Percentiles rank a stretch among this genome's conserved stretches.
phyloP scores from a whole-genome alignment of 495 filamentous ascomycete species.

The Penicillium cinerascens region DNA sequence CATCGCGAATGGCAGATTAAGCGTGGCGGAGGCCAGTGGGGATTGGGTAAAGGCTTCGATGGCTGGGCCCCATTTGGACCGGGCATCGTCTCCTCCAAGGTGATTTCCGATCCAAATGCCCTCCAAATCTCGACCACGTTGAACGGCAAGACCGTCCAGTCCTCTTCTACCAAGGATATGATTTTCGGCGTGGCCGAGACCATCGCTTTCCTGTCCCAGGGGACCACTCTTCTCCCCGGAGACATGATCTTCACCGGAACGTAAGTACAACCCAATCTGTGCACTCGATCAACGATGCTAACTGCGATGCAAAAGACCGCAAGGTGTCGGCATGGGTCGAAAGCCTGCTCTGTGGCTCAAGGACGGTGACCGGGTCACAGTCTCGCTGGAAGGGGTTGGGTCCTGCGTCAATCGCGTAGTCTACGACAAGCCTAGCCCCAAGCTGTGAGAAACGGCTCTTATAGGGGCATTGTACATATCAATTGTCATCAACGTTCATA shows the following conservation, averaged over 20 bases:
- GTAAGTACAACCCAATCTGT: constrained; percentile 41
- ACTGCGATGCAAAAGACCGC: constrained; percentile 44
- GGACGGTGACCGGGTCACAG: constrained; percentile 76
- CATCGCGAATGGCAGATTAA: constrained; percentile 83
- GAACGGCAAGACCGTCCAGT: constrained; percentile 71
- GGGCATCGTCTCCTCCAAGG: constrained; percentile 63
- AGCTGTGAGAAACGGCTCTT: constrained; percentile 34
- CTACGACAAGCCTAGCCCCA: constrained; percentile 54
- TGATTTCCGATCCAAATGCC: constrained; percentile 68
- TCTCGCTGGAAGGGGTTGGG: constrained; percentile 68
- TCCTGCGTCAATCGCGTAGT: constrained; percentile 70
- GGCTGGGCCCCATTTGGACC: constrained; percentile 87
- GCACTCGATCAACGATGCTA: neutral
- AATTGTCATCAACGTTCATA: neutral
- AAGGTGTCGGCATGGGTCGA: constrained; percentile 75
- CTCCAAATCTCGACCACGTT: constrained; percentile 64
- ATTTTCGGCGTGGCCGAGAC: constrained; percentile 75
- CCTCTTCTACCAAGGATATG: constrained; percentile 74
- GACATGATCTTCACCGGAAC: constrained; percentile 87
- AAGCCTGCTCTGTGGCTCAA: constrained; percentile 73
- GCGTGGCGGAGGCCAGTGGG: constrained; percentile 78
- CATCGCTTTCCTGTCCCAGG: constrained; percentile 70
- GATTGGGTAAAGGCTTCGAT: constrained; percentile 79
- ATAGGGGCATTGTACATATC: constrained; percentile 3
- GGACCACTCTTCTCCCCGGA: constrained; percentile 73